These are phyloP conservation scores for Fusarium sp. DNA, from an alignment of 2,329 filamentous ascomycete species.

Conservation along the genomic window DNA sequence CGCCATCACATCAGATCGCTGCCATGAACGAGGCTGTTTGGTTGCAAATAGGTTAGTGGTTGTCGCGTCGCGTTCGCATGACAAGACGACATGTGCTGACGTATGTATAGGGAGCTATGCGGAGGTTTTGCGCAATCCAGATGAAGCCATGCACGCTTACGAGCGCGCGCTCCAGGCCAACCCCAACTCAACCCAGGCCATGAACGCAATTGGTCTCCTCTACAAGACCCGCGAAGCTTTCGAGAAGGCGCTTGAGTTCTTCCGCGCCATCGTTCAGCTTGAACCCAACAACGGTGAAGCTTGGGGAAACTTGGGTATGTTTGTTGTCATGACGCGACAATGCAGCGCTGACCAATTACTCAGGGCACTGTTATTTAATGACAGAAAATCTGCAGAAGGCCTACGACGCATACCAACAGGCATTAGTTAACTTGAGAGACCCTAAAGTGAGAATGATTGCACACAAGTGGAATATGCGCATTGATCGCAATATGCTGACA, in stretches of 20 bases:
- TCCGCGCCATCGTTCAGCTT: conserved; percentile 90
- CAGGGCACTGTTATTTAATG: conserved; percentile 98
- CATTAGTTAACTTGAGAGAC: conserved; percentile 90
- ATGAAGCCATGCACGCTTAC: conserved; percentile 90
- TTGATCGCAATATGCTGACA: conserved; percentile 20
- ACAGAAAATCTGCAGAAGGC: conserved; percentile 98
- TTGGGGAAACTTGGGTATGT: conserved; percentile 91
- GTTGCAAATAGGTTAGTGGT: conserved; percentile 87
- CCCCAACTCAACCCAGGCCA: conserved; percentile 86
- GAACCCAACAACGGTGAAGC: conserved; percentile 92
- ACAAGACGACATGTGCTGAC: conserved; percentile 36
- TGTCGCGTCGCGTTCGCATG: conserved; percentile 18
- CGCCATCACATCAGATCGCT: conserved; percentile 78
- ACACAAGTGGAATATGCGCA: neutral
- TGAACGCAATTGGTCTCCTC: conserved; percentile 94
- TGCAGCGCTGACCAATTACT: conserved; percentile 28
- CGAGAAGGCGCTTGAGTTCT: conserved; percentile 91
- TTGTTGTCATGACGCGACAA: conserved; percentile 1
- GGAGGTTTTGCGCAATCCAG: conserved; percentile 87
- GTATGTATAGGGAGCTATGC: conserved; percentile 78
- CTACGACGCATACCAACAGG: conserved; percentile 96
- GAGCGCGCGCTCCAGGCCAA: conserved; percentile 91
- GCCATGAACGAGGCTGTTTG: conserved; percentile 88
- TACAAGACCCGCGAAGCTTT: conserved; percentile 93
- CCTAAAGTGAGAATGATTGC: conserved; percentile 77